These are phyloP conservation scores for Trypanosomatidae sp. DNA, from an alignment of 208 protist genomes.

Conservation along the genomic window DNA sequence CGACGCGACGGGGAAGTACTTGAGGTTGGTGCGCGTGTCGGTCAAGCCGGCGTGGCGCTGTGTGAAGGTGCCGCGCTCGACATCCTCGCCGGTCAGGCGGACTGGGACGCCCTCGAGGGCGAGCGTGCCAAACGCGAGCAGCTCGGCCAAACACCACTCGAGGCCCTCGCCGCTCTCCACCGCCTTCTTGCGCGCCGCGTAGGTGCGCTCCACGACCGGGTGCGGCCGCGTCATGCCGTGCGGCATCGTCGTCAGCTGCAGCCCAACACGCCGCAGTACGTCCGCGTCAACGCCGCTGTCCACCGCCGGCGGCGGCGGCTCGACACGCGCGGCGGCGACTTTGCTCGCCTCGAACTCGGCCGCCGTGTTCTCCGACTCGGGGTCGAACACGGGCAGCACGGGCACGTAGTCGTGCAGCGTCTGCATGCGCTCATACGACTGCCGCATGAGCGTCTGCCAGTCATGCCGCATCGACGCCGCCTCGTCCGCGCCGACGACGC, in stretches of 20 bases:
- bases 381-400: conserved; percentile 51
- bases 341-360: conserved; percentile 26
- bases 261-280: conserved; percentile 43
- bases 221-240: conserved; percentile 74
- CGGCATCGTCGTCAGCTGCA: conserved; percentile 82
- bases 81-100: conserved; percentile 92
- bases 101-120: conserved; percentile 90
- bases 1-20: conserved; percentile 71
- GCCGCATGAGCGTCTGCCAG: conserved; percentile 46
- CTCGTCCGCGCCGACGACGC: conserved; percentile 54
- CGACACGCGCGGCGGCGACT: conserved; percentile 10
- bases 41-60: conserved; percentile 93
- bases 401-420: conserved; percentile 79
- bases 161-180: conserved; percentile 77
- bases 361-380: conserved; percentile 59
- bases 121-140: conserved; percentile 91
- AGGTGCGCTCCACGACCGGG: conserved; percentile 84
- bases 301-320: conserved; percentile 16
- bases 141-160: conserved; percentile 94
- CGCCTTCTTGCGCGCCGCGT: conserved; percentile 69
- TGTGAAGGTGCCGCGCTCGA: conserved; percentile 98
- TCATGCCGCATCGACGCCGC: conserved; percentile 56
- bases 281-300: conserved; percentile 65
- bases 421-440: conserved; percentile 68
- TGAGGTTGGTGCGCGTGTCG: conserved; percentile 89